Evolutionary conservation across 805 yeast genomes (phyloP), one percentile per base, ranked within the genome.

Genomic region (Tanozyma kutaoensis): DNA sequence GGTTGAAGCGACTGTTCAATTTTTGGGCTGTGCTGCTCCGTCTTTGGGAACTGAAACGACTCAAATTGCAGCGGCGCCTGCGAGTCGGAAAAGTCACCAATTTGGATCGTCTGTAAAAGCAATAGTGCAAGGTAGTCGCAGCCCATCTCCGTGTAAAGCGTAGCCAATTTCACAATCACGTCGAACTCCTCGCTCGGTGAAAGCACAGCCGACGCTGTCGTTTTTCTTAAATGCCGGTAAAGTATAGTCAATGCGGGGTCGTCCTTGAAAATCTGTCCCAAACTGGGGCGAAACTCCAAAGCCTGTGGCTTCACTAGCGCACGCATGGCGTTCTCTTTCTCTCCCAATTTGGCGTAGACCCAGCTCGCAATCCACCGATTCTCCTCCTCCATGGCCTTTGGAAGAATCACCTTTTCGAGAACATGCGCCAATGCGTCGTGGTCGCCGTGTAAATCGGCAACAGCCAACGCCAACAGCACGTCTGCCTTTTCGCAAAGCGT

Each of bases 291-390:
- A n/a, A n/a, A n/a, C n/a, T n/a, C n/a, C n/a, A n/a, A 48, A 17
- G 43, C 43, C 0, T 81, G 76, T 1, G 75, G 55, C 34, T 66
- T 69, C 11, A 80, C 63, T 32, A 82, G 55, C 0, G 85, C 72
- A 36, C 75, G 73, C 9, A 81, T 67, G 0, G 94, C 46, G 12
- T 48, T 28, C 22, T 54, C 57, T 20, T 49, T 47, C 29, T 36
- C 31, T 12, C 44, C 57, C 20, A 75, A 35, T 33, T 69, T 72
- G 84, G 88, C 77, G 37, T 70, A 76, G 4, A 80, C 69, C 76
- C 88, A 86, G 44, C 86, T 77, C 2, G 76, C 62, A 12, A 66
- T 62, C 95, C 95, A 85, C 34, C 85, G 56, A 45, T 84, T 80
- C 26, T 81, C 79, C n/a, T 53, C 46, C 4, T 52, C 46, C 11